Conservation (phyloP, 2,329 filamentous ascomycete genomes). For the Colletotrichum cereale region DNA sequence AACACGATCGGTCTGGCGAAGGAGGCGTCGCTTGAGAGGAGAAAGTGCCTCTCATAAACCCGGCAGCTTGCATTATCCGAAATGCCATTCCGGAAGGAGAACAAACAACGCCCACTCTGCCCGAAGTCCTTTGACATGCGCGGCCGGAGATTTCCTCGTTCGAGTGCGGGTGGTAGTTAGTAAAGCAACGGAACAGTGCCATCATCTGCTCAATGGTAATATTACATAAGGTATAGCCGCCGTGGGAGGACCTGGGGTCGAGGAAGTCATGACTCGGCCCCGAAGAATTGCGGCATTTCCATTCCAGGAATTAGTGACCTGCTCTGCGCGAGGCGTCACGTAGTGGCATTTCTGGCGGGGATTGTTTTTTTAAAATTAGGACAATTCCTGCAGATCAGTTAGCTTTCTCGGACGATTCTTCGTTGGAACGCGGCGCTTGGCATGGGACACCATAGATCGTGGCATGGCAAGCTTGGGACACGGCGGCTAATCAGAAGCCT, state of each 20-base stretch:
- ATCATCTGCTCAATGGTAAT: not conserved
- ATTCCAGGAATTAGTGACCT: not conserved
- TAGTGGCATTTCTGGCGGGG: not conserved
- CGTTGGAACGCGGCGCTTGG: conserved; percentile 2
- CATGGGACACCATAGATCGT: not conserved
- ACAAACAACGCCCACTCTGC: not conserved
- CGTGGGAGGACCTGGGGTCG: not conserved
- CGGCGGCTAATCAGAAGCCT: not conserved
- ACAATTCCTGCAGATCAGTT: conserved; percentile 14
- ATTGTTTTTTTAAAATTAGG: not conserved
- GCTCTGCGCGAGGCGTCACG: not conserved
- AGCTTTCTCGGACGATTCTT: not conserved
- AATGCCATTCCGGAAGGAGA: not conserved
- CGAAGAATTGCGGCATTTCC: not conserved
- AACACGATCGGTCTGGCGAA: not conserved
- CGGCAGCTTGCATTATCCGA: not conserved
- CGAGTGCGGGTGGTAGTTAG: not conserved
- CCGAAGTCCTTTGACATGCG: not conserved
- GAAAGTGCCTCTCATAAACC: not conserved
- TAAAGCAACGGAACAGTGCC: not conserved
- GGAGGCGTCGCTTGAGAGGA: too few species aligned
- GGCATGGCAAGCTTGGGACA: not conserved
- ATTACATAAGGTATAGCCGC: not conserved
- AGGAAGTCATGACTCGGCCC: conserved; percentile 5
- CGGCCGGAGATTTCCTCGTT: not conserved